Evolutionary conservation across 176 grass and related monocot species (phyloP).

Genomic region (Poa pratensis): DNA sequence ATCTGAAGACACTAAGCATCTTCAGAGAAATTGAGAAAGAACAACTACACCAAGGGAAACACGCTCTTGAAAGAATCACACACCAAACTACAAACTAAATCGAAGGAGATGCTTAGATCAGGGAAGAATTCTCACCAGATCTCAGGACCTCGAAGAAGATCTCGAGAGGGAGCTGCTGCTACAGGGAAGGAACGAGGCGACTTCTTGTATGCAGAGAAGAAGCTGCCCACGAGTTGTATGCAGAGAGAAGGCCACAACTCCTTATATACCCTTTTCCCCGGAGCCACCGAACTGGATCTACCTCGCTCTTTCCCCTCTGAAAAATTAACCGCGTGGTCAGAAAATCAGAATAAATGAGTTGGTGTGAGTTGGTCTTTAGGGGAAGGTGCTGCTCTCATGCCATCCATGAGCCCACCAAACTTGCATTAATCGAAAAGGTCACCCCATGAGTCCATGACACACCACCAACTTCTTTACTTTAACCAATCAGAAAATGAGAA

Average conservation of each 20-base stretch:
- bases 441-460: constrained; percentile 46
- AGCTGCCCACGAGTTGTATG: constrained; percentile 51
- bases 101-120: constrained; percentile 22
- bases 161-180: constrained; percentile 4
- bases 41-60: not conserved
- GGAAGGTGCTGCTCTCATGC: constrained; percentile 36
- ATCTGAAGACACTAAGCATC: constrained; percentile 28
- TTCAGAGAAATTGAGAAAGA: constrained; percentile 22
- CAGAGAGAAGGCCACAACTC: constrained; percentile 35
- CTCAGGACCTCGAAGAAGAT: constrained; percentile 39
- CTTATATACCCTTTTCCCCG: constrained; percentile 50
- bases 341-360: constrained; percentile 22
- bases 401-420: constrained; percentile 51
- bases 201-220: constrained; percentile 41
- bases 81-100: not conserved
- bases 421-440: constrained; percentile 44
- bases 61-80: not conserved
- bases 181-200: constrained; percentile 5
- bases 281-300: constrained; percentile 48
- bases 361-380: constrained; percentile 22
- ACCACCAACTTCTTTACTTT: constrained; percentile 48
- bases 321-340: constrained; percentile 61
- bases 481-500: not conserved
- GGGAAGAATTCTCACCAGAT: constrained; percentile 47
- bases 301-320: not conserved